Percentiles rank a stretch among this genome's conserved stretches.
Conservation (phyloP, 2,329 filamentous ascomycete genomes). For the Penicillium sp. region DNA sequence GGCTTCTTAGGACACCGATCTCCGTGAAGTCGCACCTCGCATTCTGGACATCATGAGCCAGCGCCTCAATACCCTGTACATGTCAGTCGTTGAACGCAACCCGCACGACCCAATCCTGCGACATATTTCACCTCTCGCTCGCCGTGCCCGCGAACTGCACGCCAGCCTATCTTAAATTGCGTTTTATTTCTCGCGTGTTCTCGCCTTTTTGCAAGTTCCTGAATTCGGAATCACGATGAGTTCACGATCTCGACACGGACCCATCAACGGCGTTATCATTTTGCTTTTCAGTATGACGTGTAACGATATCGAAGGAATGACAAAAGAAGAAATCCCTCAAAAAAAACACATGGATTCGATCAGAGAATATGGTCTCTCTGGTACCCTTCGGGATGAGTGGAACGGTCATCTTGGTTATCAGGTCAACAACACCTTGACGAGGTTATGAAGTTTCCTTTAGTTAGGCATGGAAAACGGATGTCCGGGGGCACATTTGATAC, state of each 20-base stretch:
- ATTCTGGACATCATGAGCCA: conserved; percentile 61
- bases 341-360: not conserved
- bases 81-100: conserved; percentile 54
- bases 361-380: not conserved
- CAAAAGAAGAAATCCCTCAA: conserved; percentile 12
- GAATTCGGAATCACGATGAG: not conserved
- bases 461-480: not conserved
- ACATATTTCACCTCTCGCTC: conserved; percentile 50
- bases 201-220: not conserved
- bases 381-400: not conserved
- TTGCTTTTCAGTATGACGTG: conserved; percentile 16
- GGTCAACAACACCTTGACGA: not conserved
- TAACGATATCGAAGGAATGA: conserved; percentile 13
- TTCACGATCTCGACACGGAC: conserved; percentile 8
- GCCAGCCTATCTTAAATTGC: conserved; percentile 5
- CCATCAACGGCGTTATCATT: conserved; percentile 9
- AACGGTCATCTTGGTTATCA: conserved; percentile 1
- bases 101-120: conserved; percentile 55
- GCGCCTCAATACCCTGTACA: conserved; percentile 58
- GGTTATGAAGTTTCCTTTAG: conserved; percentile 6
- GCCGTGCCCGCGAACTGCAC: conserved; percentile 42
- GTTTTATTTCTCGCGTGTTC: not conserved
- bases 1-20: conserved; percentile 50
- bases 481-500: not conserved
- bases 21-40: conserved; percentile 56